These are phyloP conservation scores for Antarctomyces pellizariae DNA, from an alignment of 495 filamentous ascomycete genomes.

Conservation along the genomic window DNA sequence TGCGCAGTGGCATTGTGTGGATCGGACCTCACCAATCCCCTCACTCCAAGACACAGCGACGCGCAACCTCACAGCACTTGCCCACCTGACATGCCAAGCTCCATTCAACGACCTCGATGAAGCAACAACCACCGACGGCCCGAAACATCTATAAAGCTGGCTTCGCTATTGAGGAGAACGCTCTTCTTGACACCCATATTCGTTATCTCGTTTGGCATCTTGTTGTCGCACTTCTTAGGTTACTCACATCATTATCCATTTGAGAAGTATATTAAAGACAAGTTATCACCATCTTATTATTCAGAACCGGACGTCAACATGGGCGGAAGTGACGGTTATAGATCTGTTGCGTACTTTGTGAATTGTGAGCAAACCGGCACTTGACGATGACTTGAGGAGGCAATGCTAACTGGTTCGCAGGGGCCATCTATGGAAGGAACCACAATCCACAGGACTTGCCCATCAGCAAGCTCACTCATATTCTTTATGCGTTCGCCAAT, in stretches of 20 bases:
- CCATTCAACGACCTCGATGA: no score
- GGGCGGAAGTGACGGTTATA: conserved; percentile 28
- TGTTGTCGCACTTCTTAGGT: conserved; percentile 3
- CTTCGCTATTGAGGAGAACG: conserved; percentile 1
- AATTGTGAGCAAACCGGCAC: conserved; percentile 35
- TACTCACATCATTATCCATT: no score
- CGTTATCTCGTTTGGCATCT: conserved; percentile 3
- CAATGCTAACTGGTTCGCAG: conserved; percentile 4
- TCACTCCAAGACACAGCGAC: no score
- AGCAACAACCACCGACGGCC: no score
- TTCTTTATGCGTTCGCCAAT: conserved; percentile 57
- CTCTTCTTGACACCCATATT: conserved; percentile 2
- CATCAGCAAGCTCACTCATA: conserved; percentile 68
- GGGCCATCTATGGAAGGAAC: conserved; percentile 79
- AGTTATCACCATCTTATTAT: no score
- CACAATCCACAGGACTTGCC: conserved; percentile 76
- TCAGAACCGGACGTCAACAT: conserved; percentile 13
- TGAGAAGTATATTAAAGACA: no score
- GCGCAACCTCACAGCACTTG: no score
- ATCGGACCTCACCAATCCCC: no score
- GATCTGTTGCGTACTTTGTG: conserved; percentile 62
- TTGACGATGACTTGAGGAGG: neutral
- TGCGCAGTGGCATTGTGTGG: no score
- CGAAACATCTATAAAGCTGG: no score
- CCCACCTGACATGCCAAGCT: no score